Conservation (phyloP, 2,329 filamentous ascomycete genomes). For the Graphilbum sp. region DNA sequence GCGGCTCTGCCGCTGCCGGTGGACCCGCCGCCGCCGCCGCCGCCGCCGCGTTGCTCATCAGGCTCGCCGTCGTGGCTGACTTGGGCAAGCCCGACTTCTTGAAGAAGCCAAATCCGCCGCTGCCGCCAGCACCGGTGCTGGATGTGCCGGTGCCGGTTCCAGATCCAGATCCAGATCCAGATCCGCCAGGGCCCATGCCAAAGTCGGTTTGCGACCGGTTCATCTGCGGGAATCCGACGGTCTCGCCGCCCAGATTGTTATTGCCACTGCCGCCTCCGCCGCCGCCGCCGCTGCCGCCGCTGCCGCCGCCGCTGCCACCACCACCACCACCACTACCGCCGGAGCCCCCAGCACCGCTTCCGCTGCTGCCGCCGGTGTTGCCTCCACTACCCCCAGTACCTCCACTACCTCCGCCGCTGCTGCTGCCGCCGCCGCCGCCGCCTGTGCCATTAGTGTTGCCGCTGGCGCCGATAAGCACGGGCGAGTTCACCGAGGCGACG, state of each 20-base stretch:
- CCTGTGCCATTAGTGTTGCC: neutral
- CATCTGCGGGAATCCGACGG: neutral
- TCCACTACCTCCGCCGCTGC: constrained; percentile 1
- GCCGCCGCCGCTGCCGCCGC: constrained; percentile 8
- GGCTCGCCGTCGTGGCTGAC: constrained; percentile 27
- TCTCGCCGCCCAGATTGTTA: neutral
- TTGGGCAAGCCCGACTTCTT: constrained; percentile 37
- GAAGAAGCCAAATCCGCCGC: constrained; percentile 56
- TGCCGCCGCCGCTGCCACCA: neutral
- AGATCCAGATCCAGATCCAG: no score
- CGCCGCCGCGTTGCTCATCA: constrained; percentile 16
- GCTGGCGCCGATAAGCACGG: constrained; percentile 15
- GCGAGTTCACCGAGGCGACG: constrained; percentile 34
- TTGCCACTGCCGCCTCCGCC: neutral
- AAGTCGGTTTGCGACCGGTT: neutral
- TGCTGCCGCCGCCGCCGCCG: neutral
- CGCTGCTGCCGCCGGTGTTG: constrained; percentile 26
- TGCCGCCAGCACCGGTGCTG: constrained; percentile 14
- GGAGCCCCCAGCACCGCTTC: neutral
- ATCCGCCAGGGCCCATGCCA: no score
- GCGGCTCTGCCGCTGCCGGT: constrained; percentile 26
- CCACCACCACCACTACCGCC: neutral
- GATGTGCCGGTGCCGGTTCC: no score
- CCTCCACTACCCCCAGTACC: no score
- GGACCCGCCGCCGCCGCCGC: constrained; percentile 9